A percentile compares a stretch with the other conserved stretches of the same genome.
Evolutionary conservation across 2,329 filamentous ascomycete genomes (phyloP).

Genomic region (Paramyrothecium roridum): DNA sequence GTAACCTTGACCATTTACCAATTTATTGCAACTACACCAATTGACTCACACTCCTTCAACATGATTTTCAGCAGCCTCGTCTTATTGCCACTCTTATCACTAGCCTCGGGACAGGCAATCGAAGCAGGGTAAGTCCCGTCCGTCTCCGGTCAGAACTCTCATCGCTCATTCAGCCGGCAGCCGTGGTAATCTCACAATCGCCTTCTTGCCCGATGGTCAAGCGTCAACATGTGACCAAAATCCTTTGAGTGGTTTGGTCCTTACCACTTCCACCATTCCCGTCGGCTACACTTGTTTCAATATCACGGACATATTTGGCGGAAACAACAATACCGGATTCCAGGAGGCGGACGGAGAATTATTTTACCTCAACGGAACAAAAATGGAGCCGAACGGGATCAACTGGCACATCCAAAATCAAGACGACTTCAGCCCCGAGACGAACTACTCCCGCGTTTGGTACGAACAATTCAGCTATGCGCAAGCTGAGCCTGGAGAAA

Average conservation of each 20-base stretch:
- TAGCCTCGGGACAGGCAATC: too few relatives aligned
- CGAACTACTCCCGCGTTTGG: slow-evolving; percentile 11
- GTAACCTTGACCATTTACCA: too few relatives aligned
- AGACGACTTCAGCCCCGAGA: slow-evolving; percentile 7
- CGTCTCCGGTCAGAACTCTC: too few relatives aligned
- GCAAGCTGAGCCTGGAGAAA: too few relatives aligned
- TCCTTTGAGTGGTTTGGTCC: slow-evolving; percentile 6
- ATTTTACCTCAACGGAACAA: slow-evolving; percentile 1
- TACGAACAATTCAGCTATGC: slow-evolving; percentile 3
- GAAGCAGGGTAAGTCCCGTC: too few relatives aligned
- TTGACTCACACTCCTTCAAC: too few relatives aligned
- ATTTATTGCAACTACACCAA: too few relatives aligned
- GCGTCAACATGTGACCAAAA: neutral
- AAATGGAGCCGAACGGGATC: slow-evolving; percentile 6
- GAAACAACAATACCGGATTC: slow-evolving; percentile 10
- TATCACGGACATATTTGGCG: slow-evolving; percentile 14
- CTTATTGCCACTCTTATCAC: too few relatives aligned
- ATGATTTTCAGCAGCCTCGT: too few relatives aligned
- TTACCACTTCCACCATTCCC: slow-evolving; percentile 10
- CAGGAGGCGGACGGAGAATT: slow-evolving; percentile 2
- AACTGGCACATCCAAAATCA: slow-evolving; percentile 9
- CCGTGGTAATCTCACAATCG: too few relatives aligned
- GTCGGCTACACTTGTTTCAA: slow-evolving; percentile 15
- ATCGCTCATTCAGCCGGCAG: too few relatives aligned
- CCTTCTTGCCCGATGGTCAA: too few relatives aligned